Evolutionary conservation across 805 yeast species (phyloP).

Genomic region (Metschnikowia cubensis): DNA sequence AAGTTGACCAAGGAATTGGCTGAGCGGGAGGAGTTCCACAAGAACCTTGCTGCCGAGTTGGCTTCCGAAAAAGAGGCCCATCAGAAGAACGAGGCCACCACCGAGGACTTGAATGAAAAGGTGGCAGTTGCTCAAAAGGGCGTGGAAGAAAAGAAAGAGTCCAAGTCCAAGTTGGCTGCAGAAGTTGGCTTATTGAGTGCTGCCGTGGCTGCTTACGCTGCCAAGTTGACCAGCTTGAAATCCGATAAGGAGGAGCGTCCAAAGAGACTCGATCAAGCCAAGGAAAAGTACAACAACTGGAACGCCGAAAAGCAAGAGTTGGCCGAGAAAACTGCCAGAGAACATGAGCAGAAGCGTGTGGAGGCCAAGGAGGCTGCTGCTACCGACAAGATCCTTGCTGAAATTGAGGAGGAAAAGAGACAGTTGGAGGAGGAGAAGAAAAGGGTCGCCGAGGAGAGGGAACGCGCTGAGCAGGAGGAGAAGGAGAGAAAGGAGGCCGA

Average conservation of each 20-base stretch:
- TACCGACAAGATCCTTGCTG: constrained; percentile 12
- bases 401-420: constrained; percentile 15
- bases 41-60: constrained; percentile 31
- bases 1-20: constrained; percentile 41
- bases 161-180: constrained; percentile 33
- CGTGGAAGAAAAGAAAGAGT: constrained; percentile 34
- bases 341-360: constrained; percentile 19
- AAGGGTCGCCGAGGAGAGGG: constrained; percentile 14
- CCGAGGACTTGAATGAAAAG: constrained; percentile 40
- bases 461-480: constrained; percentile 13
- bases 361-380: constrained; percentile 38
- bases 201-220: constrained; percentile 42
- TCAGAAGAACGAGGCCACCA: constrained; percentile 27
- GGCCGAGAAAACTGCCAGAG: constrained; percentile 28
- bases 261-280: constrained; percentile 38
- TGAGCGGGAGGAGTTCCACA: constrained; percentile 33
- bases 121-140: constrained; percentile 34
- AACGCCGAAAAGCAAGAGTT: constrained; percentile 42
- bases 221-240: constrained; percentile 37
- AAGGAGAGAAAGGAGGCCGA: constrained; percentile 11
- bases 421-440: constrained; percentile 14
- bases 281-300: constrained; percentile 41
- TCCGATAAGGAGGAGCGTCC: constrained; percentile 36
- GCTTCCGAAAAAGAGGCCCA: constrained; percentile 28
- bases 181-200: constrained; percentile 44